Evolutionary conservation across 2,329 filamentous ascomycete species (phyloP), one percentile per base, ranked within the genome.

Genomic region (Gnomoniopsis sp.): DNA sequence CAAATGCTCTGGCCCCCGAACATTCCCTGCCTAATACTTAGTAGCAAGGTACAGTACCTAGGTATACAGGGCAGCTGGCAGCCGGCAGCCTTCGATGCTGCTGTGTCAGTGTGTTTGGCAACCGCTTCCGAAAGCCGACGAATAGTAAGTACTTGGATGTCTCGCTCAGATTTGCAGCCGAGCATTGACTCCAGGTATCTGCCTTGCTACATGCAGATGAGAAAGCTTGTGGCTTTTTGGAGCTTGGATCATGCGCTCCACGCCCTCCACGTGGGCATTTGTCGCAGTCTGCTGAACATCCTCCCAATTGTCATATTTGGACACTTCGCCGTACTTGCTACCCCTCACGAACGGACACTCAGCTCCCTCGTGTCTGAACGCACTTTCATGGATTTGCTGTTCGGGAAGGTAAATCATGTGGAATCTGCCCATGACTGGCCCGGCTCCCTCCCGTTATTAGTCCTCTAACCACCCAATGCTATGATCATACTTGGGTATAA

Each of bases 121-220:
- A 36, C 43, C 22, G 30, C 41, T 44, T 34, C 59, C 51, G 59
- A 46, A 43, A 58, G 36, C 59, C 51, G 55, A 61, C n/a, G 30
- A 30, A 6, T 23, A 50, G 33, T 34, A n/a, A n/a, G n/a, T n/a
- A n/a, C n/a, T 30, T 50, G 19, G 53, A 30, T 30, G 26, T 30
- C 55, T 41, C 48, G 48, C 47, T 50, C 52, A 49, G 22, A 43
- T 53, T 53, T 33, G 41, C 34, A 4, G 26, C 8, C 4, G 26
- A 30, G 26, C 26, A 30, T 30, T 30, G 26, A 30, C 26, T n/a
- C 30, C 15, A 22, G 43, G 12, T 21, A n/a, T 21, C 26, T n/a
- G n/a, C n/a, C n/a, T n/a, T n/a, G n/a, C n/a, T 8, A 30, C 8
- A 30, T 30, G 26, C 26, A 30, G 26, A 8, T 30, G 26, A 30